These are phyloP conservation scores for Pyrenophora seminiperda DNA, from an alignment of 2,329 filamentous ascomycete genomes.

Conservation along the genomic window DNA sequence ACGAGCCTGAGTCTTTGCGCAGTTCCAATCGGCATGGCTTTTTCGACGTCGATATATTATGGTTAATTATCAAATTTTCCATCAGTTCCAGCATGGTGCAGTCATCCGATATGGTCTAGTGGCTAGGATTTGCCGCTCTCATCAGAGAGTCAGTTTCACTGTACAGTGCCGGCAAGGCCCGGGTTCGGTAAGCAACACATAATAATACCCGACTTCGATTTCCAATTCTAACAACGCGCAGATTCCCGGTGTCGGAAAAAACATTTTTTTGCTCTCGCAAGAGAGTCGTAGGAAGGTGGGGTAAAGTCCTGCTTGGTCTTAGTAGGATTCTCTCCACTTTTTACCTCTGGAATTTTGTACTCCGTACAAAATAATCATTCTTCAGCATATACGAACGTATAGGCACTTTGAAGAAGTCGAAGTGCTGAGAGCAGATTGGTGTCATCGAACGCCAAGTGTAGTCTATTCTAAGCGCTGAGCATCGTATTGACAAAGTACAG, in stretches of 20 bases:
- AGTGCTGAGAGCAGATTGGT: background rate
- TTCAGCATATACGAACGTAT: too few relatives aligned
- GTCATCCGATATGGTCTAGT: conserved; percentile 22
- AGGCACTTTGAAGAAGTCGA: too few relatives aligned
- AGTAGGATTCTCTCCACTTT: too few relatives aligned
- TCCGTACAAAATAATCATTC: too few relatives aligned
- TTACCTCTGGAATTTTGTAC: too few relatives aligned
- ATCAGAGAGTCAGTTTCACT: conserved; percentile 14
- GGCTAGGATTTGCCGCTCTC: conserved; percentile 25
- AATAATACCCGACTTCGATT: background rate
- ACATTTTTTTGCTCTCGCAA: conserved; percentile 6
- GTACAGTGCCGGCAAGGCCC: conserved; percentile 22
- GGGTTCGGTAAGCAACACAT: conserved; percentile 12
- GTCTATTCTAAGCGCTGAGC: background rate
- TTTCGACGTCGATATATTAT: background rate
- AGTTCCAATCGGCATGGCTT: too few relatives aligned
- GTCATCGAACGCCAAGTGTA: background rate
- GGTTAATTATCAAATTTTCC: background rate
- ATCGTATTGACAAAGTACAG: too few relatives aligned
- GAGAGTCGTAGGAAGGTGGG: background rate
- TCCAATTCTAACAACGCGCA: background rate
- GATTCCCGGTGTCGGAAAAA: conserved; percentile 24
- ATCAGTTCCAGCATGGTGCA: conserved; percentile 3
- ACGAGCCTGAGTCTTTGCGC: too few relatives aligned
- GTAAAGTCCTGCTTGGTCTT: too few relatives aligned